Evolutionary conservation across 371 early-diverging fungal genomes (phyloP), one percentile per base, ranked within the genome.

Genomic region (Parasitella parasitica): DNA sequence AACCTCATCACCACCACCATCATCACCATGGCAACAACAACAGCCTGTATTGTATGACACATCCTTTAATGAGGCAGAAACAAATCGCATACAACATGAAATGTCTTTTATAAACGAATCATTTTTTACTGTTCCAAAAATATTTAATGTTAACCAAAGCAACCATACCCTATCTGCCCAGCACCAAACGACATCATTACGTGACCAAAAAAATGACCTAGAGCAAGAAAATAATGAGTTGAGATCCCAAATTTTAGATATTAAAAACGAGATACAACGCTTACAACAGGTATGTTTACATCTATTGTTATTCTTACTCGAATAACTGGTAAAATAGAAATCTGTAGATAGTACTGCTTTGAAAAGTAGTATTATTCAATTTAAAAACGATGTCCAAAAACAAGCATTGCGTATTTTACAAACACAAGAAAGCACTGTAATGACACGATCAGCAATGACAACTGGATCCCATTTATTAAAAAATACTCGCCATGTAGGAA

Each of bases 311-410:
- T 48, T 5, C 15, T n/a, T n/a, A 41, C 37, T 8, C 27, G 53
- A 27, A 16, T 36, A 32, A 13, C 24, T 11, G 1, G 2, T 18
- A 6, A 4, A 20, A 18, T 41, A 88, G 80, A 82, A 89, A 12
- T 86, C 87, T 0, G 83, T 87, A 27, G 92, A 92, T 67, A 89
- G 87, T 73, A 87, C 81, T 22, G 78, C 90, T 76, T 76, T 94
- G 13, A 84, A 86, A 48, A 88, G 87, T 70, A 89, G 88, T 56
- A 91, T 93, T 52, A 69, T 89, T 28, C 92, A 88, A 61, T 89
- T 93, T 59, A 84, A 87, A 8, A 88, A 89, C 32, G 90, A 92
- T 71, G 85, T 92, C 0, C 89, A 89, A 49, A 87, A 85, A 43
- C 89, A 91, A 61, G 88, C 86, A 26, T 66, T 77, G 32, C 65